Conservation (phyloP, 139 green algal species). For the Edaphochlamys debaryana region DNA sequence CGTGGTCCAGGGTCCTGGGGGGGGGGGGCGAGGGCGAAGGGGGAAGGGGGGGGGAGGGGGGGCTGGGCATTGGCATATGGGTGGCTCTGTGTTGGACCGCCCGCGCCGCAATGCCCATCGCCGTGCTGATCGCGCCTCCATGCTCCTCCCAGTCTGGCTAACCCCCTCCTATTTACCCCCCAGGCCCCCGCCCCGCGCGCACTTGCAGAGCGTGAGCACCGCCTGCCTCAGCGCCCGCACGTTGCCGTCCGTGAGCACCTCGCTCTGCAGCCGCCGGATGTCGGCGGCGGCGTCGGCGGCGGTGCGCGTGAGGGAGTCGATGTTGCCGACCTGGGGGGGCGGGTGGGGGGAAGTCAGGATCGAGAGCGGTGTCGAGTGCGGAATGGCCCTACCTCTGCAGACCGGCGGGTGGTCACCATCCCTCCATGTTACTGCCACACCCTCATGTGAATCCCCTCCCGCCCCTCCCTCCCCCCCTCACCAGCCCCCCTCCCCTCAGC, state of each 20-base stretch:
- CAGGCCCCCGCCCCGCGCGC: not conserved
- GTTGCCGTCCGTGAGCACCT: slow-evolving; percentile 94
- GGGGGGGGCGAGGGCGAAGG: not conserved
- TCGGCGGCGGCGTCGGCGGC: slow-evolving; percentile 82
- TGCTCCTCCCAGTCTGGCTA: no score
- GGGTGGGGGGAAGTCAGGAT: not conserved
- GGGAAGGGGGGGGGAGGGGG: not conserved
- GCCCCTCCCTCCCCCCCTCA: no score
- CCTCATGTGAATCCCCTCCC: no score
- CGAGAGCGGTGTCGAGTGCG: not conserved
- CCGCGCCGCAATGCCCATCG: no score
- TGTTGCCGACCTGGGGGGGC: slow-evolving; percentile 54
- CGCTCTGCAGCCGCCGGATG: slow-evolving; percentile 80
- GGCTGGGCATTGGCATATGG: no score
- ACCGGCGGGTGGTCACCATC: no score
- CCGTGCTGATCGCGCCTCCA: no score
- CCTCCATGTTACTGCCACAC: no score
- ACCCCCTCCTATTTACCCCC: no score
- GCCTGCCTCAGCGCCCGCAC: slow-evolving; percentile 79
- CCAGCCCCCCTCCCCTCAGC: slow-evolving; percentile 76
- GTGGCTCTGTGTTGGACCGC: no score
- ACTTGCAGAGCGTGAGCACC: slow-evolving; percentile 80
- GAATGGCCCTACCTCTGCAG: no score
- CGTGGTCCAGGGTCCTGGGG: slow-evolving; percentile 73
- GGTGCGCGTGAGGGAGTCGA: slow-evolving; percentile 86